phyloP scores from a whole-genome alignment of 2,329 filamentous ascomycete genomes.

The Myriangium duriaei region DNA sequence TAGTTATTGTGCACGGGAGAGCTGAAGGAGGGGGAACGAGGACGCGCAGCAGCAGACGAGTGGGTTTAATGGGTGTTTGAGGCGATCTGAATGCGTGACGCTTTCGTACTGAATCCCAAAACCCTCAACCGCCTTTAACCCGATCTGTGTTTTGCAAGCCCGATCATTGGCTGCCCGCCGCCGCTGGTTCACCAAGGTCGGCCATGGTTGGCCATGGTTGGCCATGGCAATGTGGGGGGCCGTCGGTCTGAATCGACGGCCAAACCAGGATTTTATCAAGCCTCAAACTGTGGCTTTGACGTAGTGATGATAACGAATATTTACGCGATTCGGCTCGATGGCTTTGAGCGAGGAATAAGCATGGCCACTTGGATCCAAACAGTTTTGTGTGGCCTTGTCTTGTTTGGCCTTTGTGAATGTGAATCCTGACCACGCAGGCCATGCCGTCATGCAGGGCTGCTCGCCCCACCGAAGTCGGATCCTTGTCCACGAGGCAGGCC shows the following conservation, averaged over 20 bases:
- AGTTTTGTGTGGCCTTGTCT: too few species aligned
- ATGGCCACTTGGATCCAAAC: too few species aligned
- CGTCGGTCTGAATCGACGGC: not conserved
- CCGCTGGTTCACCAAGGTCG: too few species aligned
- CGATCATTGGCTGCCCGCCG: not conserved
- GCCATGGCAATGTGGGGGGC: not conserved
- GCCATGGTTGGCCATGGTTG: too few species aligned
- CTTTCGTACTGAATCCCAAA: not conserved
- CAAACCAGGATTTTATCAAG: not conserved
- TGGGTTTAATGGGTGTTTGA: not conserved
- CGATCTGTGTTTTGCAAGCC: not conserved
- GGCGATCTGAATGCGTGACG: not conserved
- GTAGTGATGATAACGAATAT: too few species aligned
- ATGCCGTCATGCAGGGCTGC: too few species aligned
- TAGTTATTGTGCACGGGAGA: not conserved
- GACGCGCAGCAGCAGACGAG: not conserved
- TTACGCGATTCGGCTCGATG: too few species aligned
- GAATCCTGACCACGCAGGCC: too few species aligned
- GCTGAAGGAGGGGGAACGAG: not conserved
- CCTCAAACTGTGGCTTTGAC: not conserved
- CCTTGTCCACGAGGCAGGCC: too few species aligned
- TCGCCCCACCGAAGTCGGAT: too few species aligned
- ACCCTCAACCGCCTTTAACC: not conserved
- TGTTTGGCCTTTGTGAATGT: too few species aligned
- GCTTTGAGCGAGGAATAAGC: too few species aligned